Base-by-base conservation (phyloP, 2,329 filamentous ascomycete genomes). In the Penicillium thymicola region DNA sequence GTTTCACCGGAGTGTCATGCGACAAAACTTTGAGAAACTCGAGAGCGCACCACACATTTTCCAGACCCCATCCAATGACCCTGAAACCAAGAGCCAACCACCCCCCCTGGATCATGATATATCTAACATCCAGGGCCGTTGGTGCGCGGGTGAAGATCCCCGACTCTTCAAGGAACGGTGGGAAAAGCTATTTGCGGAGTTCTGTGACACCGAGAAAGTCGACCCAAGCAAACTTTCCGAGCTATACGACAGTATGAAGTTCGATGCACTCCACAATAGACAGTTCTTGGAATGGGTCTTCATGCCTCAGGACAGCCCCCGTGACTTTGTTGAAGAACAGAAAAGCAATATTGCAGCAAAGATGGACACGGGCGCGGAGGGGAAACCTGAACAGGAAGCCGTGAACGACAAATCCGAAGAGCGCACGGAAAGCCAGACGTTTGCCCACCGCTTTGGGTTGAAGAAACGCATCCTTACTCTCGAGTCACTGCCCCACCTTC, bases 171-270 rank as follows among this genome's bases (percentile, higher is more conserved):
- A 89, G 64, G 94, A 99, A 73, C 85, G 94, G 30, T 99, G 94
- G 94, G 94, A 97, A 76, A 99, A 99, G 78, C 83, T 99, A 2
- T 99, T 99, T 75, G 85, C 88, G 46, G 94, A 99, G 71, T 99
- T 99, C 68, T 94, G 89, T 63, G 95, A 99, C 72, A 89, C 90
- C 1, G 94, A 99, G 68, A 99, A 99, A 78, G 92, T 97, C 18
- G 94, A 99, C 73, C 95, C 95, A 18, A 96, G 92, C 80, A 99
- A 99, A 78, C 93, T 99, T 60, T 97, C 92, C 5, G 94, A 99
- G 77, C 83, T 99, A 3, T 99, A 99, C 73, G 94, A 99, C 73
- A 97, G 93, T 21, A 97, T 99, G 94, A 99, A 99, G 75, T 99
- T 97, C 63, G 94, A 99, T 72, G 94, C 94, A 1, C 81, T 99